Percentiles rank a stretch among this genome's conserved stretches.
These are phyloP conservation scores for Alternaria sp. DNA, from an alignment of 2,329 filamentous ascomycete genomes.

Conservation along the genomic window DNA sequence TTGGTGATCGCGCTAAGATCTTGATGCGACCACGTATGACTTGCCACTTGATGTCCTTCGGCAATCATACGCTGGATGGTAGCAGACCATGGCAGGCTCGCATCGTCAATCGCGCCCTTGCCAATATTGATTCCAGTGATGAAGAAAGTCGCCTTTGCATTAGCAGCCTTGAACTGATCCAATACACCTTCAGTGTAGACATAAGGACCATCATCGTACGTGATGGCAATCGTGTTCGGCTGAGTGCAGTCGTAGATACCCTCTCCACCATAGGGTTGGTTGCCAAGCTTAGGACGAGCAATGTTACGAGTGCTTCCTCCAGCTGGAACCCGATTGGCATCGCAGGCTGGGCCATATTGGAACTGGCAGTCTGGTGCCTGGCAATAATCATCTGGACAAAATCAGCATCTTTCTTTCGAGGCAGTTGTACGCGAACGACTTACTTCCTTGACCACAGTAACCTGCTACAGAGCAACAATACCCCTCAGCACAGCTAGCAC, in stretches of 20 bases:
- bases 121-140: constrained; percentile 66
- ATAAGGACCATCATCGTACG: constrained; percentile 72
- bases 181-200: constrained; percentile 69
- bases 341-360: constrained; percentile 66
- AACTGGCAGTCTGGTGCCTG: constrained; percentile 68
- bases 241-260: constrained; percentile 64
- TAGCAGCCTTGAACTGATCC: constrained; percentile 64
- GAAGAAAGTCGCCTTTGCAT: constrained; percentile 75
- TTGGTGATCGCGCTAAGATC: constrained; percentile 57
- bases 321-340: constrained; percentile 64
- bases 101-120: constrained; percentile 64
- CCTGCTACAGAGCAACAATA: constrained; percentile 47
- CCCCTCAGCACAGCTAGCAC: constrained; percentile 42
- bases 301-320: constrained; percentile 64
- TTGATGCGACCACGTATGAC: constrained; percentile 66
- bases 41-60: constrained; percentile 69
- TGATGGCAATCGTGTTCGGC: constrained; percentile 69
- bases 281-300: constrained; percentile 62
- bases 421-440: neutral
- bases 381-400: constrained; percentile 59
- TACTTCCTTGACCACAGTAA: constrained; percentile 41
- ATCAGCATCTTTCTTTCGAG: neutral
- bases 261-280: constrained; percentile 64
- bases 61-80: constrained; percentile 63
- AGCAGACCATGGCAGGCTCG: constrained; percentile 54